A percentile compares a stretch with the other conserved stretches of the same genome.
Evolutionary conservation across 805 yeast species (phyloP).

Genomic region (Metschnikowia hibisci): DNA sequence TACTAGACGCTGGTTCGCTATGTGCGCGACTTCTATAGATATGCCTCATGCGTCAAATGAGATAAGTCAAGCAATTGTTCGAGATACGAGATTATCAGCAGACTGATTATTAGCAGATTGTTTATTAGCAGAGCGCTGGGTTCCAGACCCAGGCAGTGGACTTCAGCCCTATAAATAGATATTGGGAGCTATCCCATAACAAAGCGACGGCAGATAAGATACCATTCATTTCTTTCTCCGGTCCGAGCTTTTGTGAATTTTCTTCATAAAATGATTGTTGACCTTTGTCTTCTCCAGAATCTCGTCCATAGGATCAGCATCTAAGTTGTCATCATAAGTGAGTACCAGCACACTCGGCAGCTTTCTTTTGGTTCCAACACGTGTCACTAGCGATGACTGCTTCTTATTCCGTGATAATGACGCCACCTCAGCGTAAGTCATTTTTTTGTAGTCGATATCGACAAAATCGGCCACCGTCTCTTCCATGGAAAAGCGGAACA

Average conservation of each 20-base stretch:
- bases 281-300: constrained; percentile 17
- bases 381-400: constrained; percentile 16
- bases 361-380: neutral
- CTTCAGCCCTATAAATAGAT: neutral
- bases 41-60: too few relatives aligned
- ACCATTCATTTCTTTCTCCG: constrained; percentile 2
- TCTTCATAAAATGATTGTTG: constrained; percentile 20
- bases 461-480: constrained; percentile 31
- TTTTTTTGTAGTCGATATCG: constrained; percentile 32
- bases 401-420: constrained; percentile 23
- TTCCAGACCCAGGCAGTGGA: too few relatives aligned
- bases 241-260: constrained; percentile 17
- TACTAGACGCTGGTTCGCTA: too few relatives aligned
- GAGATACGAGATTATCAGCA: too few relatives aligned
- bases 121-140: too few relatives aligned
- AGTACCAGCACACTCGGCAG: neutral
- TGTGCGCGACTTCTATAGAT: too few relatives aligned
- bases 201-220: neutral
- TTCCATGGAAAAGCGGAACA: constrained; percentile 34
- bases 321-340: neutral
- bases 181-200: neutral
- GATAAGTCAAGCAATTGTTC: too few relatives aligned
- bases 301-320: constrained; percentile 12
- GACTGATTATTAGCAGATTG: too few relatives aligned
- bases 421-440: constrained; percentile 46